Evolutionary conservation across 1,284 basidiomycete species (phyloP).

Genomic region (Chondrostereum purpureum): DNA sequence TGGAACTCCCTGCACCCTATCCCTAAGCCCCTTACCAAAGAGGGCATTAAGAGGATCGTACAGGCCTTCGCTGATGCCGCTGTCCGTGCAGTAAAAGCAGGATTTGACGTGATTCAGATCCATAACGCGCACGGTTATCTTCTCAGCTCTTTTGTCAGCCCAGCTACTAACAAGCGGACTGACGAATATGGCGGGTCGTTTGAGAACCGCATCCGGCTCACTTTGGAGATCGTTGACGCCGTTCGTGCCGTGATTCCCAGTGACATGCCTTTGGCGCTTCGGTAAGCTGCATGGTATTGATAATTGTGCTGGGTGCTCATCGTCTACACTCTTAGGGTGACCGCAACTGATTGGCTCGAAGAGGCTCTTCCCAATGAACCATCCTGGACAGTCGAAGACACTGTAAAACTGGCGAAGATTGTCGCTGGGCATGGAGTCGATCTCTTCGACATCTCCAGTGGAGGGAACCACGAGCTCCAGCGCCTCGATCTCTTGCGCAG

Average conservation of each 20-base stretch:
- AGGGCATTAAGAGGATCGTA: constrained; percentile 53
- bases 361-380: constrained; percentile 39
- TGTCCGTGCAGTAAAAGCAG: constrained; percentile 45
- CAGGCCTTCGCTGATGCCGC: constrained; percentile 55
- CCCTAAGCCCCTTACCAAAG: constrained; percentile 39
- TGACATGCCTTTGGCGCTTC: constrained; percentile 61
- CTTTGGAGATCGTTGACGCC: constrained; percentile 50
- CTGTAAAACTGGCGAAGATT: too few relatives aligned
- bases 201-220: constrained; percentile 51
- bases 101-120: constrained; percentile 24
- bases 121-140: constrained; percentile 44
- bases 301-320: neutral
- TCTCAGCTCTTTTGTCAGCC: constrained; percentile 53
- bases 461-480: too few relatives aligned
- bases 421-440: too few relatives aligned
- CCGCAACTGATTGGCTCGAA: constrained; percentile 60
- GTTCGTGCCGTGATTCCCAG: constrained; percentile 49
- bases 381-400: constrained; percentile 59
- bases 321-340: constrained; percentile 31
- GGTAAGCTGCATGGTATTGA: constrained; percentile 35
- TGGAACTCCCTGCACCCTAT: constrained; percentile 41
- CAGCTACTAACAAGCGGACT: constrained; percentile 44
- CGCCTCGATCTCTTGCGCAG: too few relatives aligned
- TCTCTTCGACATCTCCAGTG: too few relatives aligned
- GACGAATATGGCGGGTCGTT: constrained; percentile 55